phyloP scores from a whole-genome alignment of 2,329 filamentous ascomycete genomes.

The Madurella mycetomatis region DNA sequence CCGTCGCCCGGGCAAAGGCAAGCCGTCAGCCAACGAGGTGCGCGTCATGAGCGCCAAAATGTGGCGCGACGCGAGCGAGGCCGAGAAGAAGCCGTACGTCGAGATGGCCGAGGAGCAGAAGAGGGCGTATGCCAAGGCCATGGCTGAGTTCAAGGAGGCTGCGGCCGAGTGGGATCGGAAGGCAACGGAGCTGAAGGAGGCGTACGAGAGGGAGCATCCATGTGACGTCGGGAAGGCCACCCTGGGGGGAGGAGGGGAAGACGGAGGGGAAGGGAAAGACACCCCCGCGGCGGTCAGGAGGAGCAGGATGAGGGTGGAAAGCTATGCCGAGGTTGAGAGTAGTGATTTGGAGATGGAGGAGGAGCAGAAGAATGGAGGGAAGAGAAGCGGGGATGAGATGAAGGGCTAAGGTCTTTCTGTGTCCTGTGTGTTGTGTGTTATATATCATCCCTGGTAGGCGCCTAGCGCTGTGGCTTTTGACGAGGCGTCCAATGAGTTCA shows the following conservation, averaged over 20 bases:
- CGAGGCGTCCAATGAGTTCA: neutral
- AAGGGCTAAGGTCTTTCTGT: neutral
- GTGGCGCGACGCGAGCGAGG: slow-evolving; percentile 75
- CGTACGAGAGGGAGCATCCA: slow-evolving; percentile 52
- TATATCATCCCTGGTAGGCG: neutral
- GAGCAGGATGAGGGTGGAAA: slow-evolving; percentile 32
- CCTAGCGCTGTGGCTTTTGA: neutral
- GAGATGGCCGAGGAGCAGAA: slow-evolving; percentile 70
- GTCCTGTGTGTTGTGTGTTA: neutral
- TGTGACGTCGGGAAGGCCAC: slow-evolving; percentile 20
- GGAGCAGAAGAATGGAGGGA: neutral
- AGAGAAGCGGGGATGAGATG: slow-evolving; percentile 19
- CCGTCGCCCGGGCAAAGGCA: slow-evolving; percentile 60
- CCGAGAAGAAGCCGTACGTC: slow-evolving; percentile 72
- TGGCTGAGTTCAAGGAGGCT: slow-evolving; percentile 57
- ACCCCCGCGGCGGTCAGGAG: slow-evolving; percentile 12
- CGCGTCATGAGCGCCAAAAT: slow-evolving; percentile 80
- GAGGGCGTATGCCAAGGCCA: slow-evolving; percentile 53
- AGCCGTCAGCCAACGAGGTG: slow-evolving; percentile 72
- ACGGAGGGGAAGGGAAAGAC: slow-evolving; percentile 24
- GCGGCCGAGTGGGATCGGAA: slow-evolving; percentile 68
- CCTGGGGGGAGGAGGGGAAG: slow-evolving; percentile 20
- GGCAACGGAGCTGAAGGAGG: slow-evolving; percentile 49
- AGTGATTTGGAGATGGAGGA: slow-evolving; percentile 21
- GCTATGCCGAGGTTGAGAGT: slow-evolving; percentile 36